Percentiles rank a stretch among this genome's conserved stretches.
Conservation (phyloP, 2,329 filamentous ascomycete species). For the Monosporascus sp. region DNA sequence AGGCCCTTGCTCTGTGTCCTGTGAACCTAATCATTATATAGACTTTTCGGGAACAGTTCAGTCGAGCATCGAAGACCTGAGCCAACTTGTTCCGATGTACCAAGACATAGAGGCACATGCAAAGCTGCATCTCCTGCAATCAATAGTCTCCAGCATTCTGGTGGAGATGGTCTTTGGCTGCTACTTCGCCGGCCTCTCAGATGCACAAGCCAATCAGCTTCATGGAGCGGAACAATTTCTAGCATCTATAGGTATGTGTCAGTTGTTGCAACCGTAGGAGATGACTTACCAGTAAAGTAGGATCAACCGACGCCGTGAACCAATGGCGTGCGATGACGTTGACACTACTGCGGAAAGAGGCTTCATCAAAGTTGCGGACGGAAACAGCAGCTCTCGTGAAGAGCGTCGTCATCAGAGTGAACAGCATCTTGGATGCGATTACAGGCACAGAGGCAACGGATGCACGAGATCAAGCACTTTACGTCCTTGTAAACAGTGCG, state of each 20-base stretch:
- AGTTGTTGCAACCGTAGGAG: conserved; percentile 5
- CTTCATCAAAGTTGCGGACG: conserved; percentile 38
- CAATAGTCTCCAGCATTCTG: conserved; percentile 53
- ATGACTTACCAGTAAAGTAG: conserved; percentile 24
- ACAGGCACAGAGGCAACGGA: conserved; percentile 37
- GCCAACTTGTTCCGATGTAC: conserved; percentile 51
- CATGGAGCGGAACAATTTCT: conserved; percentile 44
- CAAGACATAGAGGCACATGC: conserved; percentile 47
- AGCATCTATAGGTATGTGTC: conserved; percentile 34
- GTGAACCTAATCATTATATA: conserved; percentile 17
- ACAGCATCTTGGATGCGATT: conserved; percentile 45
- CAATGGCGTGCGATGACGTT: conserved; percentile 65
- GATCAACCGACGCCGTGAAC: conserved; percentile 51
- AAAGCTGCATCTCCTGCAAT: conserved; percentile 60
- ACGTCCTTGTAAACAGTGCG: conserved; percentile 45
- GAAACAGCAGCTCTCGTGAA: conserved; percentile 41
- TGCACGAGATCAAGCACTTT: conserved; percentile 48
- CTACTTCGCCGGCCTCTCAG: conserved; percentile 59
- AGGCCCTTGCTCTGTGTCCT: no score
- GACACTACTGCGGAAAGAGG: conserved; percentile 52
- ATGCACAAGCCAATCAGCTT: conserved; percentile 47
- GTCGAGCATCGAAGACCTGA: conserved; percentile 32
- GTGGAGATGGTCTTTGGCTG: conserved; percentile 57
- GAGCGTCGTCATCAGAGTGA: conserved; percentile 40
- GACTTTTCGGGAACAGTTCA: conserved; percentile 40